Base-by-base conservation (phyloP, 805 yeast species). In the Wickerhamomyces strasburgensis region DNA sequence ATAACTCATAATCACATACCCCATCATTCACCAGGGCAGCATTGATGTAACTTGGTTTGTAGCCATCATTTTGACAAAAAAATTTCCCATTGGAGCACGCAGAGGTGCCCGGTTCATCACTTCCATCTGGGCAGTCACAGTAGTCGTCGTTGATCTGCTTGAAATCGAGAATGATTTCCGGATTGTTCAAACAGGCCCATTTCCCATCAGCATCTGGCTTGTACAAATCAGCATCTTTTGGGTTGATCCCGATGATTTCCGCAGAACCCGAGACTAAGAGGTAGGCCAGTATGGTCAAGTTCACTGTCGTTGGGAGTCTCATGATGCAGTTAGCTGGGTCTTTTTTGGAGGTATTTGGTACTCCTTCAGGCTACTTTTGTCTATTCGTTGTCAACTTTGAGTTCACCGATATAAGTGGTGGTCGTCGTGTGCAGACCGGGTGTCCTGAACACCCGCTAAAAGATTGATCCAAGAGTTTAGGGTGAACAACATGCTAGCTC, bases 81-180 rank as follows among this genome's bases (percentile, higher is more conserved):
- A 87, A 89, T 32, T 47, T 34, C 11, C 64, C 53, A 37, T 60
- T 42, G 14, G 59, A 52, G 58, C 98, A 90, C 0, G 96, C 96
- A 27, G 81, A 65, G 1, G 98, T 90, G 0, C 97, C 97, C 0
- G 97, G 96, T 58, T 93, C 98, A 62, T 93, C 98, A 5, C 89
- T 78, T 0, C 98, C 98, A 62, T 93, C 98, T 0, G 97, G 97
- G 64, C 98, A 90, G 54, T 93, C 98, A 61, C 98, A 90, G 54
- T 72, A 81, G 49, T 88, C 83, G 58, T 93, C 97, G 57, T 90
- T 90, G 49, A 90, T 71, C 52, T 79, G 84, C 26, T 64, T 64
- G 35, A 67, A 65, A 28, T 79, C 67, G 14, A 90, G 60, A 15
- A 65, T 66, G 5, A 87, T 74, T n/a, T 75, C 71, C 0, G 93